phyloP scores from a whole-genome alignment of 2,329 filamentous ascomycete species.

The Trichoderma arundinaceum region DNA sequence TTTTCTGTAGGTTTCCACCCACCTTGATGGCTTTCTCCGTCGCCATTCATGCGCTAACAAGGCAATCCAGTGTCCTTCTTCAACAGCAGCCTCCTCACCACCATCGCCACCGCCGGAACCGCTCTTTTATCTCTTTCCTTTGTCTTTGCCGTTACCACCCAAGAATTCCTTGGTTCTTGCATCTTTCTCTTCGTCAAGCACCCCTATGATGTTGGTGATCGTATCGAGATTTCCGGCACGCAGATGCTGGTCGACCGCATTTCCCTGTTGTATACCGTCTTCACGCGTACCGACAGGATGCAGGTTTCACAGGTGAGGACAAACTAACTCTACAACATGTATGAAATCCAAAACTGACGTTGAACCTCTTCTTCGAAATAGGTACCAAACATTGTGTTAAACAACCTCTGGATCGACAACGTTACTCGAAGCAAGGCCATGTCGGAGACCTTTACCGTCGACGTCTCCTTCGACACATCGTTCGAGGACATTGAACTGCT shows the following conservation, averaged over 20 bases:
- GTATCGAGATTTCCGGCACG: constrained; percentile 77
- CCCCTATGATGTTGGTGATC: constrained; percentile 93
- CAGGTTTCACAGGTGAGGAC: constrained; percentile 66
- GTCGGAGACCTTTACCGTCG: constrained; percentile 81
- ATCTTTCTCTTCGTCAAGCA: constrained; percentile 99
- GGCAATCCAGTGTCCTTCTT: constrained; percentile 74
- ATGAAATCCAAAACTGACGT: not conserved
- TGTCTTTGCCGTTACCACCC: constrained; percentile 87
- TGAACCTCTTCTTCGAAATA: constrained; percentile 43
- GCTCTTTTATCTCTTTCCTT: constrained; percentile 95
- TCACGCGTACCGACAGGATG: constrained; percentile 80
- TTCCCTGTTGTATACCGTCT: constrained; percentile 89
- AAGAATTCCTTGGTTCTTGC: constrained; percentile 96
- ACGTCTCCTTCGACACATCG: constrained; percentile 82
- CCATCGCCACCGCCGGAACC: constrained; percentile 87
- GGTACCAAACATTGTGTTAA: constrained; percentile 90
- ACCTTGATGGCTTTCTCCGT: too few relatives aligned
- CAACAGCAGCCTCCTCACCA: constrained; percentile 82
- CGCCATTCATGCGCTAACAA: constrained; percentile 12
- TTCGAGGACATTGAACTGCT: constrained; percentile 90
- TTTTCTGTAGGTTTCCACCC: constrained; percentile 68
- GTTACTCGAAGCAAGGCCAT: constrained; percentile 88
- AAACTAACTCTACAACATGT: not conserved
- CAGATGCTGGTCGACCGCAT: constrained; percentile 89
- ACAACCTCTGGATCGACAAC: constrained; percentile 95